Conservation (phyloP, 306 rosid genomes). For the Lupinus albus region DNA sequence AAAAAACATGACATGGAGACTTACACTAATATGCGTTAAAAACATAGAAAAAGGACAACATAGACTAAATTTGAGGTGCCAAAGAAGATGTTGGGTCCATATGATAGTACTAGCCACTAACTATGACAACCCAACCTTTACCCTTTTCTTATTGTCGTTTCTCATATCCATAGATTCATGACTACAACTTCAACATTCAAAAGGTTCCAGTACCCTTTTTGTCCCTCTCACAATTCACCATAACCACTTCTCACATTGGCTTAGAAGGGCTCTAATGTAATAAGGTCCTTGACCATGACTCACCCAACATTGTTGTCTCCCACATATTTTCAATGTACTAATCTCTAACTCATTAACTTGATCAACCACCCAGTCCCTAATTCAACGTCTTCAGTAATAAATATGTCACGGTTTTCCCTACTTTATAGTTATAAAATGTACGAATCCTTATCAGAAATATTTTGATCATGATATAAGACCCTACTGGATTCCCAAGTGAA, state of each 20-base stretch:
- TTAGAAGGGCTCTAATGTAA: conserved; percentile 16
- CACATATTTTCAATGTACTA: conserved; percentile 29
- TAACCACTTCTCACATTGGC: conserved; percentile 42
- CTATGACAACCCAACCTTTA: conserved; percentile 17
- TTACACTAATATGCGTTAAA: neutral
- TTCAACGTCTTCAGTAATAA: conserved; percentile 8
- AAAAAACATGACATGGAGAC: too few relatives aligned
- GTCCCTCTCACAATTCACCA: conserved; percentile 28
- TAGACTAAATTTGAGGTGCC: neutral
- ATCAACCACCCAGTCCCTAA: neutral
- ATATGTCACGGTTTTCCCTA: conserved; percentile 42
- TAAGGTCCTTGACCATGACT: conserved; percentile 30
- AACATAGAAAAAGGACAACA: neutral
- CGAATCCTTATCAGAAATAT: too few relatives aligned
- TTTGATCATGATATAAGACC: too few relatives aligned
- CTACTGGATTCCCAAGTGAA: too few relatives aligned
- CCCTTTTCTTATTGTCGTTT: conserved; percentile 42
- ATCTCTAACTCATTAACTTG: conserved; percentile 32
- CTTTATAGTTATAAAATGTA: conserved; percentile 9
- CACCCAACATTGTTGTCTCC: conserved; percentile 32
- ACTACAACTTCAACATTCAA: conserved; percentile 23
- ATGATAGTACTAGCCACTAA: conserved; percentile 31
- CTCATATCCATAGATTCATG: conserved; percentile 24
- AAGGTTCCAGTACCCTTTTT: conserved; percentile 16
- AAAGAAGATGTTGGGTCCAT: neutral